A percentile compares a stretch with the other conserved stretches of the same genome.
Evolutionary conservation across 805 yeast species (phyloP).

Genomic region (Yamadazyma philogaea): DNA sequence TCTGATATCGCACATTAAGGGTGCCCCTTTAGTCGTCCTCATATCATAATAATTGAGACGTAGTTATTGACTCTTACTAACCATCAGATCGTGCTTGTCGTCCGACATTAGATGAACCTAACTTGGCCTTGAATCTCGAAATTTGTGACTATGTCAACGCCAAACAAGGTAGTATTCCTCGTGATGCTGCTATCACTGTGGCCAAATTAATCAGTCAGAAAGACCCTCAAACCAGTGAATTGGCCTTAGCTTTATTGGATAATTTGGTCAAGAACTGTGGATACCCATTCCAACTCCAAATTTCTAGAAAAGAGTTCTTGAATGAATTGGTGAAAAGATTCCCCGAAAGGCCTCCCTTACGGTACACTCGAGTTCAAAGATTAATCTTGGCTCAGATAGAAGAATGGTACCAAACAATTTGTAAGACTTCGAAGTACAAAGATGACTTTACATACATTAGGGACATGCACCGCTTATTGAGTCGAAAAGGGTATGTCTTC

Average conservation of each 20-base stretch:
- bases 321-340: slow-evolving; percentile 90
- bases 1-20: no score
- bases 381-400: slow-evolving; percentile 85
- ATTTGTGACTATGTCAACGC: slow-evolving; percentile 92
- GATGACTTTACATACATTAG: slow-evolving; percentile 89
- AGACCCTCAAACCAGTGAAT: slow-evolving; percentile 78
- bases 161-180: slow-evolving; percentile 84
- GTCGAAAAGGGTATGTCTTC: slow-evolving; percentile 88
- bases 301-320: slow-evolving; percentile 89
- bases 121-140: slow-evolving; percentile 81
- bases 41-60: not conserved
- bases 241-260: slow-evolving; percentile 82
- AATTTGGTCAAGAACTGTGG: slow-evolving; percentile 96
- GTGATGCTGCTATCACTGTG: slow-evolving; percentile 87
- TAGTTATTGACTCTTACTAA: not conserved
- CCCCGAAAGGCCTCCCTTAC: slow-evolving; percentile 90
- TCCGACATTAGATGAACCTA: slow-evolving; percentile 79
- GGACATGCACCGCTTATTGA: slow-evolving; percentile 90
- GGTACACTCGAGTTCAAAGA: slow-evolving; percentile 79
- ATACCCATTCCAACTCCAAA: slow-evolving; percentile 92
- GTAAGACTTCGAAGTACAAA: slow-evolving; percentile 83
- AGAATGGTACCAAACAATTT: slow-evolving; percentile 96
- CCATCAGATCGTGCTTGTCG: slow-evolving; percentile 75
- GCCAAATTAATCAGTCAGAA: slow-evolving; percentile 79
- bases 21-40: no score